Evolutionary conservation across 768 basidiomycete genomes (phyloP).

Genomic region (Tulasnella sp.): DNA sequence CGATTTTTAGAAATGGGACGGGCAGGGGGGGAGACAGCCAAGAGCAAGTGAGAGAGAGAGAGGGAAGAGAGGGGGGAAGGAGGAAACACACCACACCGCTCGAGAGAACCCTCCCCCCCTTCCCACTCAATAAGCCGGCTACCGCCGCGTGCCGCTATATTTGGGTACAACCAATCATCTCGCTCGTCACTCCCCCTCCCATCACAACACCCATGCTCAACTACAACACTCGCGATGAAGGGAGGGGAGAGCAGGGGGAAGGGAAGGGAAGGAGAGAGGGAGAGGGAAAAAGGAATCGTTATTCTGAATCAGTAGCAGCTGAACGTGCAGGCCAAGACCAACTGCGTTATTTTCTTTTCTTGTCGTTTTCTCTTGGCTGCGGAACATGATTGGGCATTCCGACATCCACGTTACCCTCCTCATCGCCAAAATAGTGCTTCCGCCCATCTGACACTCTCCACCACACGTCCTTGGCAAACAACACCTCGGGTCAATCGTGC

Average conservation of each 20-base stretch:
- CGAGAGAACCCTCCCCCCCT: neutral
- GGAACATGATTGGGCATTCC: neutral
- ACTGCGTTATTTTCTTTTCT: neutral
- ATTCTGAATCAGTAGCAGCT: neutral
- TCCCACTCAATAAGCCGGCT: neutral
- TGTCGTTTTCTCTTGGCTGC: neutral
- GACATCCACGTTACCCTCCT: neutral
- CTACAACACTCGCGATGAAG: neutral
- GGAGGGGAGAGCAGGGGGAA: neutral
- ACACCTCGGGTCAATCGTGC: neutral
- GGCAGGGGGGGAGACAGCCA: neutral
- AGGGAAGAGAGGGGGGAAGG: neutral
- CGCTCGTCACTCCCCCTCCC: neutral
- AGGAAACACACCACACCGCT: neutral
- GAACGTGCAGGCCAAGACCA: neutral
- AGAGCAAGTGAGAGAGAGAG: neutral
- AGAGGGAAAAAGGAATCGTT: neutral
- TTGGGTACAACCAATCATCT: neutral
- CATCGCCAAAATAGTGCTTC: neutral
- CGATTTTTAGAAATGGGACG: neutral
- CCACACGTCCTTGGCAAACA: neutral
- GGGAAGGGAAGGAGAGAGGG: neutral
- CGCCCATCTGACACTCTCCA: neutral
- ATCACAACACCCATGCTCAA: neutral
- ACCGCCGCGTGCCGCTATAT: neutral